Base-by-base conservation (phyloP, 352 stramenopile species). In the Phytophthora citricola region DNA sequence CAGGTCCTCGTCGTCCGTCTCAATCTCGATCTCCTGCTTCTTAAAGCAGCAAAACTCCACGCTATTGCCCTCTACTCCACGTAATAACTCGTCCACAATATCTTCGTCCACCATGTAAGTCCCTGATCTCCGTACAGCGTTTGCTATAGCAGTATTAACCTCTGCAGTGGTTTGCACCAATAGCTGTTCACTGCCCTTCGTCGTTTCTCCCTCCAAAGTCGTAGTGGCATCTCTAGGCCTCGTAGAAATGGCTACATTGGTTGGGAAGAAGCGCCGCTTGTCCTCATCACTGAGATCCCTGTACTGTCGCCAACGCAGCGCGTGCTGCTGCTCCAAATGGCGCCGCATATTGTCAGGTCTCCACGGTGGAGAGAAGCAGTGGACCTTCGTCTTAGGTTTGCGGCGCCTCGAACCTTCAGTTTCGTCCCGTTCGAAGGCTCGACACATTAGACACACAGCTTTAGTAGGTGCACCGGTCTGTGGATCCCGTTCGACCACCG, bases 271-370 rank as follows among this genome's bases (percentile, higher is more conserved):
- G 29, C 31, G 26, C 17, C 45, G 32, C 50, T 72, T 75, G 14
- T 49, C 49, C 14, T 49, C 69, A 5, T 58, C 45, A 14, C 44
- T 60, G 5, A 74, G 50, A 6, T 47, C 48, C 12, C 58, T 58
- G 44, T 74, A 77, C 36, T 67, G 9, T 5, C 20, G 11, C 54
- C 54, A 76, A 29, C 66, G 57, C n/a, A 44, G 27, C 4, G 54
- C 57, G 54, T 76, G 69, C 24, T 76, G 69, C 41, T 74, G 52
- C 55, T 66, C 54, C 49, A 77, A 36, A 38, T 77, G 65, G 5
- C 63, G 65, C 39, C 59, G 64, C 65, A 77, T 77, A 38, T 77
- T 71, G 51, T 77, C 69, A 1, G 65, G 67, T 14, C 69, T 43
- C 69, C 69, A 77, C 2, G 69, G 69, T 9, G 29, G 49, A 15